Evolutionary conservation across 345 rosid genomes (phyloP).

Genomic region (Citrus reticulata): DNA sequence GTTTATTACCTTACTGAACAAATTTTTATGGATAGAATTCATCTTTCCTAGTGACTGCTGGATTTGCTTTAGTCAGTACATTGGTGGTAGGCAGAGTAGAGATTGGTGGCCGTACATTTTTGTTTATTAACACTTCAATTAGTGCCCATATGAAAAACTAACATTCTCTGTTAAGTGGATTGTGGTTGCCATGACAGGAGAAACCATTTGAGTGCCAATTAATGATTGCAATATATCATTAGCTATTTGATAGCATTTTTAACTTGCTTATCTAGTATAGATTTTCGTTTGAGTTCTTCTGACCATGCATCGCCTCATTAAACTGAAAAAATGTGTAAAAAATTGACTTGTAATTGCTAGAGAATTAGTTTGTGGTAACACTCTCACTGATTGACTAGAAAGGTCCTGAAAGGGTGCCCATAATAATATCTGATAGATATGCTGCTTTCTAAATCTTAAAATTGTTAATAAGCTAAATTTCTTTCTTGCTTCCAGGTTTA

Average conservation of each 20-base stretch:
- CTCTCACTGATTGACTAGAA: background rate
- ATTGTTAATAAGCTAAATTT: background rate
- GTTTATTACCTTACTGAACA: background rate
- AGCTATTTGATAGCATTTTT: background rate
- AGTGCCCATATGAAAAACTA: background rate
- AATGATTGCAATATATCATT: background rate
- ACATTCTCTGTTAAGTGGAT: background rate
- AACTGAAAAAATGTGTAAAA: background rate
- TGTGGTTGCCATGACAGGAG: background rate
- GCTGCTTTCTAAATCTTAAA: background rate
- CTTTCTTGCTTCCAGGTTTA: slow-evolving; percentile 35
- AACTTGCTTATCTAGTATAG: background rate
- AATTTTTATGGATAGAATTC: background rate
- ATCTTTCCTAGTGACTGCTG: background rate
- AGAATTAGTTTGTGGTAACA: too few relatives aligned
- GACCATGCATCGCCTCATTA: background rate
- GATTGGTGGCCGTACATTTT: background rate
- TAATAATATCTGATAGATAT: background rate
- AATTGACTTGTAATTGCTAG: background rate
- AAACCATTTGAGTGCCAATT: background rate
- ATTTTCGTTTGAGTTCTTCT: too few relatives aligned
- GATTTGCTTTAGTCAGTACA: background rate
- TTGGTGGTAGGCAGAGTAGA: background rate
- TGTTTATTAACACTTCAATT: background rate
- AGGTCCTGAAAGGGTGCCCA: background rate